Evolutionary conservation across 2,329 filamentous ascomycete genomes (phyloP).

Genomic region (Paracorniculantispora psalliotae): DNA sequence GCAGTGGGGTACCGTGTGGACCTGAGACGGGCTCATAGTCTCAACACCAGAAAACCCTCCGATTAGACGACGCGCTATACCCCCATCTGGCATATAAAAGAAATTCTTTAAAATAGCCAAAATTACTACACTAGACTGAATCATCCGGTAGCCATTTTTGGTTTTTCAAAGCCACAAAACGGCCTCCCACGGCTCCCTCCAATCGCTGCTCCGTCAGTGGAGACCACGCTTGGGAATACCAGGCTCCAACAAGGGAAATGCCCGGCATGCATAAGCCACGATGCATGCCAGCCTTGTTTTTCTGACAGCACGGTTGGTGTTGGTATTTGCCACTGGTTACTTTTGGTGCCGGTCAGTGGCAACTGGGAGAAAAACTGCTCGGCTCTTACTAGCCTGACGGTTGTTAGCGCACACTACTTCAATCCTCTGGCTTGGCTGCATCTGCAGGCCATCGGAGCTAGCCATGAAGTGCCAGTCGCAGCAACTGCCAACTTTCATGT

Average conservation of each 20-base stretch:
- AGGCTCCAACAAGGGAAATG: not conserved
- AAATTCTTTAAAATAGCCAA: too few relatives aligned
- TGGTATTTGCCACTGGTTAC: not conserved
- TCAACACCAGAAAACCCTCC: not conserved
- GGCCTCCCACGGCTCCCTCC: too few relatives aligned
- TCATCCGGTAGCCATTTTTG: too few relatives aligned
- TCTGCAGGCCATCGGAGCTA: not conserved
- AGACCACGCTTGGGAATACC: too few relatives aligned
- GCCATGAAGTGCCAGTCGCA: not conserved
- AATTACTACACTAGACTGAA: too few relatives aligned
- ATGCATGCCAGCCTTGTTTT: slow-evolving; percentile 10
- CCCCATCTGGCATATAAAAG: too few relatives aligned
- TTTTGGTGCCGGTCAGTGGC: not conserved
- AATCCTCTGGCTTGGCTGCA: not conserved
- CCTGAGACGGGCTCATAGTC: slow-evolving; percentile 1
- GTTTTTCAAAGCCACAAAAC: too few relatives aligned
- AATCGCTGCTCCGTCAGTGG: not conserved
- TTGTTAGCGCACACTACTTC: not conserved
- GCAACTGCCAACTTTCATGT: too few relatives aligned
- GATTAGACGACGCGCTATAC: not conserved
- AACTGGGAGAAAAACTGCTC: not conserved
- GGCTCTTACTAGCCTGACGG: too few relatives aligned
- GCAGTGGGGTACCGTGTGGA: slow-evolving; percentile 3
- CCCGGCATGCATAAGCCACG: not conserved
- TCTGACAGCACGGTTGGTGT: not conserved